Evolutionary conservation across 371 early-diverging fungal species (phyloP), one percentile per base, ranked within the genome.

Genomic region (Rhizomucor miehei): DNA sequence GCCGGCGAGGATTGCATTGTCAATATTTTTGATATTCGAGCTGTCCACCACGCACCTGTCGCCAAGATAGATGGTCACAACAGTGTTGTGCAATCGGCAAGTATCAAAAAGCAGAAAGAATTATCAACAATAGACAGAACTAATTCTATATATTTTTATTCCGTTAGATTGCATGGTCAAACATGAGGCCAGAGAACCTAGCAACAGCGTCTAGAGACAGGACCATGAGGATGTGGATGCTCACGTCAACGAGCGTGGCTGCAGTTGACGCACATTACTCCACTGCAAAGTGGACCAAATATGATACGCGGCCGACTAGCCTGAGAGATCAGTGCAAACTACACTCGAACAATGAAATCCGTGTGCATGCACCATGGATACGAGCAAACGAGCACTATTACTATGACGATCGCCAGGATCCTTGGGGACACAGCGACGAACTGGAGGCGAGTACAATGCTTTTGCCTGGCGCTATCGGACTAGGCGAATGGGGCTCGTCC

Each of bases 21-120:
- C 6, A 82, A 86, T 25, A 64, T 92, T 5, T 92, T 91, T 91
- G 93, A 92, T 64, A 59, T 92, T 40, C 69, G 93, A 14, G 41
- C 65, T 1, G 81, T 73, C 29, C 55, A 60, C n/a, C 68, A 67
- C 48, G 62, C 63, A 3, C 83, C 84, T 0, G 79, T 78, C 0
- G 84, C 69, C 12, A 71, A 79, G 24, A 74, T 88, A 16, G 75
- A 80, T 51, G 86, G 82, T 0, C 82, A 85, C 54, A 67, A 64
- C 37, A 69, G 73, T 34, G 50, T 62, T 3, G 66, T 86, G 14
- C 65, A 65, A 20, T 71, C 81, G 17, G 78, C 79, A 74, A 57
- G 52, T 10, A 29, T 41, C 25, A 6, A n/a, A 25, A 16, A 44
- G 23, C 34, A 6, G 19, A 58, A 59, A 44, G 1, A 21, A n/a